Evolutionary conservation across 2,329 filamentous ascomycete species (phyloP).

Genomic region (Zalaria obscura): DNA sequence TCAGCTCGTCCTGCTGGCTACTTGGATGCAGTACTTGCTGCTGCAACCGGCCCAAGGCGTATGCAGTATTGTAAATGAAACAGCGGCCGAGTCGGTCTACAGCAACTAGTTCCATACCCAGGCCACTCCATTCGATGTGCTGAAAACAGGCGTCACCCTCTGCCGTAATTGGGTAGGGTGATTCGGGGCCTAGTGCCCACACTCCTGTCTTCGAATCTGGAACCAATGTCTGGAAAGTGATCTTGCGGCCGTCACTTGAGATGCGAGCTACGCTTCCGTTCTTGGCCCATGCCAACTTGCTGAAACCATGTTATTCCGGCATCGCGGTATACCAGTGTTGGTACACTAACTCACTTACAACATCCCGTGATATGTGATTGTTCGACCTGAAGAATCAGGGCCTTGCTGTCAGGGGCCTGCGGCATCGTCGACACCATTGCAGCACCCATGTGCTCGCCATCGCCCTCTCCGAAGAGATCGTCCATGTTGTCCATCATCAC

Average conservation of each 20-base stretch:
- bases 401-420: constrained; percentile 42
- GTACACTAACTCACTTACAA: constrained; percentile 52
- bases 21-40: constrained; percentile 45
- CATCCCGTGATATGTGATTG: constrained; percentile 64
- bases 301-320: constrained; percentile 20
- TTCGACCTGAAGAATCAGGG: constrained; percentile 59
- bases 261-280: constrained; percentile 76
- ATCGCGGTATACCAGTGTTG: constrained; percentile 1
- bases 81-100: constrained; percentile 69
- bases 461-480: constrained; percentile 57
- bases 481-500: constrained; percentile 41
- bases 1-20: constrained; percentile 62
- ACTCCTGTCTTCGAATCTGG: constrained; percentile 53
- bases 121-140: constrained; percentile 71
- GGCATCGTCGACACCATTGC: constrained; percentile 44
- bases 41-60: constrained; percentile 59
- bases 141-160: constrained; percentile 53
- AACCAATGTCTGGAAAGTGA: constrained; percentile 61
- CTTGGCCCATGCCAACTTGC: constrained; percentile 77
- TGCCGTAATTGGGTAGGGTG: constrained; percentile 46
- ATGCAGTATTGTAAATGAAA: constrained; percentile 55
- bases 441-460: constrained; percentile 36
- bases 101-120: constrained; percentile 66
- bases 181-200: constrained; percentile 67
- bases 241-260: constrained; percentile 50